These are phyloP conservation scores for Hydnomerulius pinastri DNA, from an alignment of 768 basidiomycete species.

Conservation along the genomic window DNA sequence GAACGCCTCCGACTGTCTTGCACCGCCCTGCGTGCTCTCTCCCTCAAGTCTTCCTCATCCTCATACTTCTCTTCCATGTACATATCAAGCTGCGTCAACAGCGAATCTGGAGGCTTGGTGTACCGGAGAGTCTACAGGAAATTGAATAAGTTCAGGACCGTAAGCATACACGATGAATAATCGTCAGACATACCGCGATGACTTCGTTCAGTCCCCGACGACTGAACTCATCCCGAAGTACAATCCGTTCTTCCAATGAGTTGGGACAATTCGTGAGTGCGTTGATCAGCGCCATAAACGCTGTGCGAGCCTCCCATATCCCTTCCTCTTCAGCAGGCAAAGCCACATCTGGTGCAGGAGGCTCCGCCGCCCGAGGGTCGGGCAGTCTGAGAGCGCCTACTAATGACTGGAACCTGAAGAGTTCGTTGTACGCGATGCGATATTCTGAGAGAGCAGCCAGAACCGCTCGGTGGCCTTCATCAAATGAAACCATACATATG, in stretches of 20 bases:
- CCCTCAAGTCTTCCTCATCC: constrained; percentile 83
- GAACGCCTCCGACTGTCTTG: constrained; percentile 23
- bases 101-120: constrained; percentile 68
- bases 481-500: constrained; percentile 71
- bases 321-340: constrained; percentile 61
- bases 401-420: constrained; percentile 79
- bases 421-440: constrained; percentile 65
- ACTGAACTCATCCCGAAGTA: constrained; percentile 80
- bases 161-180: neutral
- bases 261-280: constrained; percentile 77
- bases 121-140: constrained; percentile 66
- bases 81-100: constrained; percentile 79
- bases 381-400: constrained; percentile 61
- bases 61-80: constrained; percentile 90
- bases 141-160: neutral
- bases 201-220: constrained; percentile 82
- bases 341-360: constrained; percentile 31
- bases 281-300: constrained; percentile 77
- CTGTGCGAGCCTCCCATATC: constrained; percentile 79
- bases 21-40: constrained; percentile 51
- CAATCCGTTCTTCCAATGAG: constrained; percentile 73
- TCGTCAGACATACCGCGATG: constrained; percentile 63
- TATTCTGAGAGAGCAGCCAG: constrained; percentile 82
- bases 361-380: constrained; percentile 41
- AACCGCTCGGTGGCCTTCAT: constrained; percentile 73